Base-by-base conservation (phyloP, 2,329 filamentous ascomycete genomes). In the Pezicula neosporulosa region DNA sequence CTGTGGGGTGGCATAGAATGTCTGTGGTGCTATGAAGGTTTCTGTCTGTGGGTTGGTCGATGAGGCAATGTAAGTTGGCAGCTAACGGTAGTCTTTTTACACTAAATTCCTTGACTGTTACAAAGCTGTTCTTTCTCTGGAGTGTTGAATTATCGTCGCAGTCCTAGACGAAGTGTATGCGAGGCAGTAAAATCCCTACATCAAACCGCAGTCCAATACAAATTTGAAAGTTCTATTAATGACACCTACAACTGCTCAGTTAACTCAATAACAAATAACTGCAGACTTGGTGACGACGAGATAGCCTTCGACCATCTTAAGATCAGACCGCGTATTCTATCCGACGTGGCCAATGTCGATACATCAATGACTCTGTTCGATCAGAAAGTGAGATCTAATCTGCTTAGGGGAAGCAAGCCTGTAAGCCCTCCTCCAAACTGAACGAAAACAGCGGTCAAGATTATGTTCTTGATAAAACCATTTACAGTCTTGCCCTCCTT, bases 381-480 rank as follows among this genome's bases (percentile, higher is more conserved):
- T n/a, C n/a, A n/a, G n/a, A n/a, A n/a, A n/a, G n/a, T n/a, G n/a
- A n/a, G n/a, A n/a, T n/a, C n/a, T n/a, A 99, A 76, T 63, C 91
- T 85, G 18, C 82, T 83, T 70, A 89, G 93, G 36, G 91, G 90
- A 28, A 97, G 74, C 39, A 97, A 73, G 13, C 89, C 93, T 43
- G 84, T 87, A 16, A 96, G 71, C 33, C 82, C 83, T 60, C 85
- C 87, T 38, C 85, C 83, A 67, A 97, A 97, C 63, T 95, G 87
- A n/a, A 97, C 81, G 63, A 96, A 97, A 10, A 92, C 77, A 41
- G 89, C 90, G 8, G 87, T 89, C 2, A 82, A 73, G 0, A 90
- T 92, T 48, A 96, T 87, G 62, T 94, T 95, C 53, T 86, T 85
- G 24, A 99, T 83, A 61, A 93, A 96, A 6, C 92, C 93, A 52